Conservation (phyloP, 2,329 filamentous ascomycete genomes). For the Fonsecaea nubica region DNA sequence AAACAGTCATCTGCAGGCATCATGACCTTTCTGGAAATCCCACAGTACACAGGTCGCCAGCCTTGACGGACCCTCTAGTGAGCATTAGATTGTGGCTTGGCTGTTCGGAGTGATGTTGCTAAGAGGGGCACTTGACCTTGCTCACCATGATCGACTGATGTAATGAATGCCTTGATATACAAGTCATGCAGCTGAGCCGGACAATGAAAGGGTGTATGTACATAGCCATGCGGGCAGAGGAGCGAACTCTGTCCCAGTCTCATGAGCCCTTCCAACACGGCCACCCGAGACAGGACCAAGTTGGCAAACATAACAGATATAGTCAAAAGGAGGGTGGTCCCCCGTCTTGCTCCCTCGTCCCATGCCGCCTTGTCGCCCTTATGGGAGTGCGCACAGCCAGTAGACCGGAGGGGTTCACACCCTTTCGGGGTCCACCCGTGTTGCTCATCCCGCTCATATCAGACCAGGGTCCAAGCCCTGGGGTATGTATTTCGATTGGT, state of each 20-base stretch:
- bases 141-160: slow-evolving; percentile 26
- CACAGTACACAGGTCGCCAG: slow-evolving; percentile 18
- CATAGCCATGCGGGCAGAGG: slow-evolving; percentile 23
- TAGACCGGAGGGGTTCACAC: slow-evolving; percentile 13
- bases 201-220: slow-evolving; percentile 28
- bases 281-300: slow-evolving; percentile 24
- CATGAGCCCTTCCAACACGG: slow-evolving; percentile 30
- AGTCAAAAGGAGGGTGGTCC: neutral
- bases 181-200: slow-evolving; percentile 29
- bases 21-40: slow-evolving; percentile 27
- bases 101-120: slow-evolving; percentile 13
- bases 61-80: slow-evolving; percentile 21
- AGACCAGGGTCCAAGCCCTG: slow-evolving; percentile 26
- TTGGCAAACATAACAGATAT: slow-evolving; percentile 17
- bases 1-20: slow-evolving; percentile 20
- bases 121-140: slow-evolving; percentile 17
- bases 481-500: slow-evolving; percentile 26
- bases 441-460: slow-evolving; percentile 16
- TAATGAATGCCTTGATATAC: slow-evolving; percentile 28
- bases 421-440: slow-evolving; percentile 22
- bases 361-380: slow-evolving; percentile 22
- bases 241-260: slow-evolving; percentile 7
- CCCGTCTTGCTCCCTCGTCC: slow-evolving; percentile 2
- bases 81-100: slow-evolving; percentile 22
- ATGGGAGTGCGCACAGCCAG: neutral